Evolutionary conservation across 331 rosid species (phyloP).

Genomic region (Spiraea crenata): DNA sequence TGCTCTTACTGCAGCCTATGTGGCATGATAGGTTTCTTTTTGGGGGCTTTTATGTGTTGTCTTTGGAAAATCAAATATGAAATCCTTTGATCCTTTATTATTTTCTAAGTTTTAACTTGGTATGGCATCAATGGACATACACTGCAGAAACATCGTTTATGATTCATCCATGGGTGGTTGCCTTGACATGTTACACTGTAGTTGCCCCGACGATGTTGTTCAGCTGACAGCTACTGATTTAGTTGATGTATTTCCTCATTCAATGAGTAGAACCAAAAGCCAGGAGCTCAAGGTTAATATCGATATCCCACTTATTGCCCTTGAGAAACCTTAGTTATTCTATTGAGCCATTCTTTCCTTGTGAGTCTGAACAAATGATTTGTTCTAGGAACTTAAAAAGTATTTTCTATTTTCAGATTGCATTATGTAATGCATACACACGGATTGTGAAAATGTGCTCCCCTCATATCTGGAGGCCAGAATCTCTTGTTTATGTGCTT

Average conservation of each 20-base stretch:
- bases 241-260: slow-evolving; percentile 53
- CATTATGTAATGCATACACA: slow-evolving; percentile 69
- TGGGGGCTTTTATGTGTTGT: not conserved
- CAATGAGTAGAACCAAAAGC: slow-evolving; percentile 78
- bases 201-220: slow-evolving; percentile 69
- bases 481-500: slow-evolving; percentile 61
- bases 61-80: not conserved
- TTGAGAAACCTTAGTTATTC: slow-evolving; percentile 26
- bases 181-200: slow-evolving; percentile 64
- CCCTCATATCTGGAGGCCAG: slow-evolving; percentile 85
- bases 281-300: slow-evolving; percentile 82
- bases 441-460: slow-evolving; percentile 74
- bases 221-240: slow-evolving; percentile 73
- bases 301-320: slow-evolving; percentile 23
- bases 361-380: slow-evolving; percentile 26
- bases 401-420: slow-evolving; percentile 51
- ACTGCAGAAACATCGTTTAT: slow-evolving; percentile 65
- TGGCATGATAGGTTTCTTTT: not conserved
- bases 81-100: slow-evolving; percentile 1
- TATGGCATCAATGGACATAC: slow-evolving; percentile 26
- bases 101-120: slow-evolving; percentile 20
- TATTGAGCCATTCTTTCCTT: slow-evolving; percentile 21
- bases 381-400: slow-evolving; percentile 25
- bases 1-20: not conserved
- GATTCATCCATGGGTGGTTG: slow-evolving; percentile 83